Evolutionary conservation across 208 protist genomes (phyloP).

Genomic region (Leishmania turanica): DNA sequence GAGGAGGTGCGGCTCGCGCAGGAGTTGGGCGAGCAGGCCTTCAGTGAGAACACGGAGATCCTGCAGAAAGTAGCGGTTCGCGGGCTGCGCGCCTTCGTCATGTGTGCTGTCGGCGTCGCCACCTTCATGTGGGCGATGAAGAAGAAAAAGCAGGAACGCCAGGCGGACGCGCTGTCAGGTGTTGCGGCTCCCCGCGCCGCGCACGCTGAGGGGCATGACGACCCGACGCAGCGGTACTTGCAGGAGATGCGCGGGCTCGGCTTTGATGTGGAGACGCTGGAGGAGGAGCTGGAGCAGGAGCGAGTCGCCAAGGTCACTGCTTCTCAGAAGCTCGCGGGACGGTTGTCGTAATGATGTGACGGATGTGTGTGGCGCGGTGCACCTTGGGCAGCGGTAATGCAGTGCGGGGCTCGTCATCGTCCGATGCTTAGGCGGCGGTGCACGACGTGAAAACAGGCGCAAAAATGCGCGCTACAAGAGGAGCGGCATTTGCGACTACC

Average conservation of each 20-base stretch:
- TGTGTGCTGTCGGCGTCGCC: slow-evolving; percentile 56
- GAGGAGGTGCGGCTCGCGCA: slow-evolving; percentile 59
- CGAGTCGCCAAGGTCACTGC: slow-evolving; percentile 19
- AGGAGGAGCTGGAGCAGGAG: slow-evolving; percentile 72
- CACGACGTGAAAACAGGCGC: neutral
- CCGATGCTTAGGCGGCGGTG: neutral
- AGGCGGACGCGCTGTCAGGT: neutral
- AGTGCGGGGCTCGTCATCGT: neutral
- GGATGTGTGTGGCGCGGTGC: neutral
- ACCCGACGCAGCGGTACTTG: slow-evolving; percentile 75
- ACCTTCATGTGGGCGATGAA: slow-evolving; percentile 62
- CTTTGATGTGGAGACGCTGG: slow-evolving; percentile 84
- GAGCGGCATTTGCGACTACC: neutral
- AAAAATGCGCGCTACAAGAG: too few species aligned
- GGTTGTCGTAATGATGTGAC: neutral
- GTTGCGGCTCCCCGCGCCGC: neutral
- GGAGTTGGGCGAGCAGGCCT: slow-evolving; percentile 63
- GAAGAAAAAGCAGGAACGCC: slow-evolving; percentile 31
- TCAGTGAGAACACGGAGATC: slow-evolving; percentile 83
- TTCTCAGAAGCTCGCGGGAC: neutral
- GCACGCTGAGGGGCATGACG: slow-evolving; percentile 22
- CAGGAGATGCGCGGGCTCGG: slow-evolving; percentile 83
- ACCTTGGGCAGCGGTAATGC: neutral
- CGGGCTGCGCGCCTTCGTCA: slow-evolving; percentile 65
- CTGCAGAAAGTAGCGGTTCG: slow-evolving; percentile 64